Base-by-base conservation (phyloP, 208 protist genomes). In the Entamoeba nuttalli region DNA sequence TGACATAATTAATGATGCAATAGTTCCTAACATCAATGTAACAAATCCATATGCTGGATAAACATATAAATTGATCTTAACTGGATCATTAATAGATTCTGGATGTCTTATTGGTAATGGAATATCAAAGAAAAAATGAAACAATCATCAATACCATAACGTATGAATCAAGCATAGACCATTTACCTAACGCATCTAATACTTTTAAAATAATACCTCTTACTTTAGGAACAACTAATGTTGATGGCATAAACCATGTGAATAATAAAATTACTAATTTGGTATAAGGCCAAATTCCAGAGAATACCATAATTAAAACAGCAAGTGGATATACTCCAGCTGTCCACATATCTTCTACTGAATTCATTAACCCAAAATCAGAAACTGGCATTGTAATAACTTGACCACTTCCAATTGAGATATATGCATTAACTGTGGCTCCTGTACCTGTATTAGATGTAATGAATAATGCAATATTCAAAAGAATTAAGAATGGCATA, bases 201-300 rank as follows among this genome's bases (percentile, higher is more conserved):
- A 97, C 84, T 51, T 95, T 95, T 19, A 99, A 96, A 0, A 97
- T 53, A 21, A 41, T 52, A 73, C 97, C 97, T 21, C 97, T 73
- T 0, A 96, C 96, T 15, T 96, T 95, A n/a, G 97, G 96, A 14
- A 97, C 52, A 44, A 98, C 95, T 14, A 98, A 94, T 25, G 95
- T 96, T 51, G 96, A 97, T 71, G 97, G 96, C 0, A 98, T 52
- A 11, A 98, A 96, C 97, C 97, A 98, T 25, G 84, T 73, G 9
- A 95, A 0, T 25, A 97, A 57, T 96, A 98, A 95, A 84, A 98
- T 93, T n/a, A 97, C n/a, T 9, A 98, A 97, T 97, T 99, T 98
- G 52, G 98, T 93, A 96, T 99, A 99, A 2, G 98, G 98, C 97
- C 98, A 99, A 25, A 97, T 94, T 5, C 98, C 98, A n/a, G 98